Evolutionary conservation across 352 stramenopile species (phyloP).

Genomic region (Globisporangium middletonii): DNA sequence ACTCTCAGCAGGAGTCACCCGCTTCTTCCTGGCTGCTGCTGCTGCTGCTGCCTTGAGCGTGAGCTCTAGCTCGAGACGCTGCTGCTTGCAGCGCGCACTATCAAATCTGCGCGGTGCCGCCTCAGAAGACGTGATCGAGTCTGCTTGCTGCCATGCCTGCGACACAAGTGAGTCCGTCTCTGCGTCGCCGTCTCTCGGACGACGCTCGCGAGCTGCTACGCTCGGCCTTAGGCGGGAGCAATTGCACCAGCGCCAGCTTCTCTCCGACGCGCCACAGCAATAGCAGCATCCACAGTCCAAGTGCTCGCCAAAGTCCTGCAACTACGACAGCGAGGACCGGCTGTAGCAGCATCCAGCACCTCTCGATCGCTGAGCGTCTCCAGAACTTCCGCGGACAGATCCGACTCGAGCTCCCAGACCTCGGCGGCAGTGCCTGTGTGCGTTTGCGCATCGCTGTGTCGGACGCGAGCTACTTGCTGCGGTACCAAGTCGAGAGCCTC

Average conservation of each 20-base stretch:
- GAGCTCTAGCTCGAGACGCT: no score
- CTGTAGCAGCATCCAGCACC: conserved; percentile 10
- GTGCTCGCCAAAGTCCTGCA: background rate
- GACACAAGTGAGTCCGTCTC: conserved; percentile 36
- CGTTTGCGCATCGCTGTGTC: conserved; percentile 28
- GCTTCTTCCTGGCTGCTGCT: no score
- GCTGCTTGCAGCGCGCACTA: background rate
- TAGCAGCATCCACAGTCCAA: background rate
- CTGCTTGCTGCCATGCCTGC: conserved; percentile 25
- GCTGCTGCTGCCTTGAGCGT: no score
- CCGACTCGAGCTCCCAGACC: conserved; percentile 26
- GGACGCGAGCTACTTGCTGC: conserved; percentile 29
- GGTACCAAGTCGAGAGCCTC: conserved; percentile 33
- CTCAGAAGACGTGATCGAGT: background rate
- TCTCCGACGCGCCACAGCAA: background rate
- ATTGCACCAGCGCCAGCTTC: background rate
- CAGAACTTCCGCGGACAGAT: conserved; percentile 42
- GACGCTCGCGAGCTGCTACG: conserved; percentile 49
- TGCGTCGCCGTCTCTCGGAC: conserved; percentile 52
- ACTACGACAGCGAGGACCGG: background rate
- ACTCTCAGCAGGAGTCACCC: no score
- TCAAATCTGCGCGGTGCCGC: background rate
- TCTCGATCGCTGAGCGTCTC: conserved; percentile 30
- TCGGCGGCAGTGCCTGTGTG: conserved; percentile 10
- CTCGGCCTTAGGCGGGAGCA: conserved; percentile 17